These are phyloP conservation scores for Boletus vinaceobasis DNA, from an alignment of 768 basidiomycete genomes.

Conservation along the genomic window DNA sequence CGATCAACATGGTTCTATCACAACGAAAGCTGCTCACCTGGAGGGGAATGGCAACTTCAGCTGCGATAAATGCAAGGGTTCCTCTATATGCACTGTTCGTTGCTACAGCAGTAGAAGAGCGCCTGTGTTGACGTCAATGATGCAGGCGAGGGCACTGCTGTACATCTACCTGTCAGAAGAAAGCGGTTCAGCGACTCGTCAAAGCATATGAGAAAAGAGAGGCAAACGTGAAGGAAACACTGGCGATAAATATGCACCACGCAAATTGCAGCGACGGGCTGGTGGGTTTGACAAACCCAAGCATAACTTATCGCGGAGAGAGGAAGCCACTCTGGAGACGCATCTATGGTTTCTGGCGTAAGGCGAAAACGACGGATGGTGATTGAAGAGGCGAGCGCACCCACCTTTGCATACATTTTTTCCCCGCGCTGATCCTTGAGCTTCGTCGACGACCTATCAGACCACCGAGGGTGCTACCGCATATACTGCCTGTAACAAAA, in stretches of 20 bases:
- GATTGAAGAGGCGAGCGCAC: constrained; percentile 1
- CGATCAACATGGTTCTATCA: background rate
- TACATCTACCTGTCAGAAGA: constrained; percentile 46
- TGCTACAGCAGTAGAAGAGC: constrained; percentile 75
- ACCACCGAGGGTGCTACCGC: constrained; percentile 56
- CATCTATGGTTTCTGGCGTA: constrained; percentile 44
- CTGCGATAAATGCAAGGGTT: constrained; percentile 59
- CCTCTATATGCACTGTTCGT: constrained; percentile 77
- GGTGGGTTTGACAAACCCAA: constrained; percentile 66
- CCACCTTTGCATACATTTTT: constrained; percentile 58
- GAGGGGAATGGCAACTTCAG: constrained; percentile 76
- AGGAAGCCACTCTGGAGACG: constrained; percentile 62
- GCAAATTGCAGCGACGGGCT: constrained; percentile 66
- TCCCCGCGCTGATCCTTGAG: constrained; percentile 45
- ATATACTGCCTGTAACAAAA: constrained; percentile 39
- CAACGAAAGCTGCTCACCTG: constrained; percentile 32
- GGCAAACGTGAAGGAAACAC: constrained; percentile 51
- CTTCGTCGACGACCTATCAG: constrained; percentile 43
- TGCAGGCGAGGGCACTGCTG: constrained; percentile 71
- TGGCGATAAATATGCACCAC: constrained; percentile 67
- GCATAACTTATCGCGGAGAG: constrained; percentile 64
- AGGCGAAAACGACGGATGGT: background rate
- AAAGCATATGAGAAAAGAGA: background rate
- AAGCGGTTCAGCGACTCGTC: background rate
- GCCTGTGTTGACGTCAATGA: constrained; percentile 85